Evolutionary conservation across 1,284 basidiomycete genomes (phyloP), one percentile per base, ranked within the genome.

Genomic region (Coniferiporia sulphurascens): DNA sequence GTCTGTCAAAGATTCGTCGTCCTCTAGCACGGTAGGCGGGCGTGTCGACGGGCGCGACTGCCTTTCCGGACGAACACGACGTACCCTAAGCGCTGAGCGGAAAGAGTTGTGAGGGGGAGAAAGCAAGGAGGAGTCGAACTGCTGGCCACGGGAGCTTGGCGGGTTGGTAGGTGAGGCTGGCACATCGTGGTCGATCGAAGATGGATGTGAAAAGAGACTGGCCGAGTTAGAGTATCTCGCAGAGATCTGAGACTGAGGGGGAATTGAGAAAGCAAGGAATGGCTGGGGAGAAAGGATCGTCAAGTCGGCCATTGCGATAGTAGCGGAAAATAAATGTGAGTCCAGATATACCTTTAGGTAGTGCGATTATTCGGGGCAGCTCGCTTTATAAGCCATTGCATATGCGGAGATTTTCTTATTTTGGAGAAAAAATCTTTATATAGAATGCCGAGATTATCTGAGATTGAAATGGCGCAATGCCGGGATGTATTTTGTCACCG

Each of bases 41-140:
- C 72, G 71, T 7, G 67, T 60, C 27, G 71, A 63, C 17, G 67
- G 65, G 51, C 41, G 62, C 38, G 63, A 61, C 34, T 57, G 55
- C 51, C 52, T 34, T 2, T 48, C 45, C 13, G 52, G 62, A 44
- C 34, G 65, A 61, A 57, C 48, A 41, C 67, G 55, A 50, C 63
- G 65, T 52, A 61, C 38, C 36, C 63, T 65, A 59, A 48, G 62
- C 51, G 57, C 51, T 68, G 61, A 53, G 68, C 13, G 59, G 45
- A 52, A 69, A 6, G 54, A 50, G 64, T 80, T 79, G 49, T 73
- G 69, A 7, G 82, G 82, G 0, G 82, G 82, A 1, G 78, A 79
- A 22, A 84, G 74, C 38, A 82, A 68, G 4, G 55, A 56, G 1
- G 56, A 55, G 1, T 65, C 41, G 65, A 73, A 54, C 12, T 53